Evolutionary conservation across 2,329 filamentous ascomycete species (phyloP), one percentile per base, ranked within the genome.

Genomic region (Colletotrichum graminicola): DNA sequence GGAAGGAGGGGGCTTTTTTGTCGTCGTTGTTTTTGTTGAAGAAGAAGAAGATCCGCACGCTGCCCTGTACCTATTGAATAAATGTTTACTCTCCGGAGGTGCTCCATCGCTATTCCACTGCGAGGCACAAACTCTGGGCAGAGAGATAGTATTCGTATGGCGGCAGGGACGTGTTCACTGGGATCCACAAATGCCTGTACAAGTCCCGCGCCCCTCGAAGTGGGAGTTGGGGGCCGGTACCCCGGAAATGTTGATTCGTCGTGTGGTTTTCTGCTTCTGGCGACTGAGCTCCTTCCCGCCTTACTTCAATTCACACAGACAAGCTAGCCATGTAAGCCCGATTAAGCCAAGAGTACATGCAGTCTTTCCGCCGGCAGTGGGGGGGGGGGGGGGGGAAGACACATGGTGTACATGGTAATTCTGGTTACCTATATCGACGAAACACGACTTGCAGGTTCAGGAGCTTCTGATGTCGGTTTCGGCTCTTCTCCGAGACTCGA

Each of bases 171-270:
- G 36, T n/a, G 60, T 61, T 51, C 55, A 34, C 57, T 47, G 32
- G 16, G 41, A 41, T 26, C 67, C 67, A 67, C 32, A 64, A 64
- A 29, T 52, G n/a, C n/a, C n/a, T n/a, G 3, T 23, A 32, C 23
- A 36, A 39, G 60, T 64, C 54, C 66, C 60, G 43, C 60, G 43
- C 34, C 32, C 6, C 18, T 54, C 49, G 43, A 56, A 32, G 43
- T 64, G 52, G 63, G 52, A 57, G 57, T 64, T 68, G 60, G 60
- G 60, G 66, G 51, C 21, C 23, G 55, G 64, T 57, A 59, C 64
- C 64, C 64, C 68, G 11, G 68, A 36, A 57, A 67, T 54, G 47
- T 16, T 8, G 16, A 45, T 56, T 49, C 43, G 29, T 23, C 63
- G 39, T 56, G 56, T 67, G 43, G 63, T 61, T 61, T 59, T 32